Evolutionary conservation across 192 early-diverging fungal species (phyloP).

Genomic region (Backusella tarrabulga): DNA sequence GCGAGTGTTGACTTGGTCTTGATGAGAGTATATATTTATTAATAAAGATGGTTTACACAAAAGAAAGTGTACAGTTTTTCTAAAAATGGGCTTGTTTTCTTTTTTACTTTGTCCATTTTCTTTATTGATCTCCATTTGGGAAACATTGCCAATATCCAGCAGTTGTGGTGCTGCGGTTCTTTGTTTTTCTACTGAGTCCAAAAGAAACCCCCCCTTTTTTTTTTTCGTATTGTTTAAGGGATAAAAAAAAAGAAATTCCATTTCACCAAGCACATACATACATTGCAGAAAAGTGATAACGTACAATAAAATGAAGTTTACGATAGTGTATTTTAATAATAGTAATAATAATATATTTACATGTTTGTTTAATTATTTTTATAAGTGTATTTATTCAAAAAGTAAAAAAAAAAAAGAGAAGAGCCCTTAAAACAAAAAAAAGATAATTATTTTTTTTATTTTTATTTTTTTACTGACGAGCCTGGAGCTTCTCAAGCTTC

Average conservation of each 20-base stretch:
- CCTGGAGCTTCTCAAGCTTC: conserved; percentile 71
- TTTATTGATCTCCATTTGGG: not conserved
- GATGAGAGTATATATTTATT: no score
- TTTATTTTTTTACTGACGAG: conserved; percentile 11
- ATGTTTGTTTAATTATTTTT: not conserved
- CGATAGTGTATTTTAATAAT: not conserved
- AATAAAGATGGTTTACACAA: no score
- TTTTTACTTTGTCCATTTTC: not conserved
- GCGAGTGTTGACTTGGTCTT: no score
- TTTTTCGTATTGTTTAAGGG: not conserved
- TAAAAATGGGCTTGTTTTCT: no score
- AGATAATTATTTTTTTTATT: not conserved
- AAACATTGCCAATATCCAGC: not conserved
- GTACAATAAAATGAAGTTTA: not conserved
- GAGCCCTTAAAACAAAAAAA: not conserved
- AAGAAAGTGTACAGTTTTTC: no score
- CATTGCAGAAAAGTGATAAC: not conserved
- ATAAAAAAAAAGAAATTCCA: not conserved
- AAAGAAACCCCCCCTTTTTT: no score
- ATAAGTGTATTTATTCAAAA: not conserved
- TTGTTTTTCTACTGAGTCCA: not conserved
- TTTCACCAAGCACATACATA: not conserved
- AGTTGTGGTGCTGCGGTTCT: not conserved
- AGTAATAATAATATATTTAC: not conserved
- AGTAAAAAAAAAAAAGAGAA: not conserved